A percentile compares a stretch with the other conserved stretches of the same genome.
phyloP scores from a whole-genome alignment of 768 basidiomycete genomes.

The Termitomyces sp. region DNA sequence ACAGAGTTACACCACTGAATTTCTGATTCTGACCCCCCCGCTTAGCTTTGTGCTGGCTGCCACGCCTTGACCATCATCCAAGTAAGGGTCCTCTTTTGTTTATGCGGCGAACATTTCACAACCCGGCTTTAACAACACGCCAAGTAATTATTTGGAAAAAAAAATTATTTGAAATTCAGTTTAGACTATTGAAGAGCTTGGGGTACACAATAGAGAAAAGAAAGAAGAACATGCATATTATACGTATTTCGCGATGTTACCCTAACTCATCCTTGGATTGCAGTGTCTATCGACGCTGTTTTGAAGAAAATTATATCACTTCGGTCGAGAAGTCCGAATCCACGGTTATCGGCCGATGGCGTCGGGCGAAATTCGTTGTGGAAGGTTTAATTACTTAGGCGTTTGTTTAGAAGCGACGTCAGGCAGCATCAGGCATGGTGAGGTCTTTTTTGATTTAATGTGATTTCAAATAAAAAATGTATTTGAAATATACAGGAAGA shows the following conservation, averaged over 20 bases:
- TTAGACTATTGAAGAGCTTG: background rate
- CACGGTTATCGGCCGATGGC: background rate
- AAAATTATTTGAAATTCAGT: background rate
- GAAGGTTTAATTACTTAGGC: background rate
- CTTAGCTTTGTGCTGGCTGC: background rate
- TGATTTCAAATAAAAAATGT: background rate
- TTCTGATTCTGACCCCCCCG: background rate
- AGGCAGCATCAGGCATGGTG: no score
- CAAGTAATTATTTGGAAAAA: background rate
- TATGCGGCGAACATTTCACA: background rate
- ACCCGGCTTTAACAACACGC: background rate
- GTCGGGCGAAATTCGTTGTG: background rate
- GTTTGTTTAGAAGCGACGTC: no score
- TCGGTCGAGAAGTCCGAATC: background rate
- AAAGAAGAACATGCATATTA: background rate
- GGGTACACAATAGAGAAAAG: background rate
- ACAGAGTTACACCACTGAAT: background rate
- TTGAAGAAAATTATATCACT: background rate
- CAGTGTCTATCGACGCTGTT: background rate
- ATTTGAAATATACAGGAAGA: background rate
- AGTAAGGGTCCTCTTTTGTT: background rate
- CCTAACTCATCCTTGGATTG: background rate
- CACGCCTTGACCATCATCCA: background rate
- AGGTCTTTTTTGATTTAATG: no score
- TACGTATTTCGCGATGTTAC: background rate